Percentiles rank a stretch among this genome's conserved stretches.
Conservation (phyloP, 2,329 filamentous ascomycete genomes). For the Sphaerulina musiva region DNA sequence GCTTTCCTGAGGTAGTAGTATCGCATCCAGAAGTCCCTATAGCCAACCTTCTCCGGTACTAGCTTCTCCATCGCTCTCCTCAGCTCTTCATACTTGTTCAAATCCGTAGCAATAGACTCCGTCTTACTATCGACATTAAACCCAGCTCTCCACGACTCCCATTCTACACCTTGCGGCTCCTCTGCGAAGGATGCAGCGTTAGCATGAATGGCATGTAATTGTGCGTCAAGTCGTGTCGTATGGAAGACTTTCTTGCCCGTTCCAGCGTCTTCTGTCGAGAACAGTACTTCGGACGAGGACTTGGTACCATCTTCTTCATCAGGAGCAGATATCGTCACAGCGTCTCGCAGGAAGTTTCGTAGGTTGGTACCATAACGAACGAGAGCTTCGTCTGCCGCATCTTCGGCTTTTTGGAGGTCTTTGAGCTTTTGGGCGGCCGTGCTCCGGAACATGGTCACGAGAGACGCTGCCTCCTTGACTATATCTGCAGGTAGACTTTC, state of each 20-base stretch:
- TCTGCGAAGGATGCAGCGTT: slow-evolving; percentile 73
- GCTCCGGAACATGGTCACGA: slow-evolving; percentile 62
- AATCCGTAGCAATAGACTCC: slow-evolving; percentile 68
- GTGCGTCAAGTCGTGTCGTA: slow-evolving; percentile 87
- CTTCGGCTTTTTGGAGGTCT: slow-evolving; percentile 85
- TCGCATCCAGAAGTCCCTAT: slow-evolving; percentile 82
- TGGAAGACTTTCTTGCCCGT: slow-evolving; percentile 89
- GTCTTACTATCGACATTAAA: slow-evolving; percentile 85
- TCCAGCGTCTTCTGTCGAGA: slow-evolving; percentile 85
- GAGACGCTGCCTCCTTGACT: slow-evolving; percentile 52
- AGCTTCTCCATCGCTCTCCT: slow-evolving; percentile 86
- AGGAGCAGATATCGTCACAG: slow-evolving; percentile 78
- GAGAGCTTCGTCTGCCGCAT: slow-evolving; percentile 91
- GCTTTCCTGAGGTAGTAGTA: slow-evolving; percentile 94
- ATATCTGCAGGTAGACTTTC: slow-evolving; percentile 46
- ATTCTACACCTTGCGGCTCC: slow-evolving; percentile 67
- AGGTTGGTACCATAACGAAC: slow-evolving; percentile 87
- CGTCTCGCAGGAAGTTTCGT: slow-evolving; percentile 81
- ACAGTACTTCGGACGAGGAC: slow-evolving; percentile 58
- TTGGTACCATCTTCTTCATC: slow-evolving; percentile 36
- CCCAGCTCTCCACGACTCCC: slow-evolving; percentile 60
- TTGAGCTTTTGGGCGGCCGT: slow-evolving; percentile 55
- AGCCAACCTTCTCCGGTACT: slow-evolving; percentile 88
- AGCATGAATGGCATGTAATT: slow-evolving; percentile 91
- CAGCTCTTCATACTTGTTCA: slow-evolving; percentile 81